Evolutionary conservation across 768 basidiomycete species (phyloP).

Genomic region (Pulveroboletus sp.): DNA sequence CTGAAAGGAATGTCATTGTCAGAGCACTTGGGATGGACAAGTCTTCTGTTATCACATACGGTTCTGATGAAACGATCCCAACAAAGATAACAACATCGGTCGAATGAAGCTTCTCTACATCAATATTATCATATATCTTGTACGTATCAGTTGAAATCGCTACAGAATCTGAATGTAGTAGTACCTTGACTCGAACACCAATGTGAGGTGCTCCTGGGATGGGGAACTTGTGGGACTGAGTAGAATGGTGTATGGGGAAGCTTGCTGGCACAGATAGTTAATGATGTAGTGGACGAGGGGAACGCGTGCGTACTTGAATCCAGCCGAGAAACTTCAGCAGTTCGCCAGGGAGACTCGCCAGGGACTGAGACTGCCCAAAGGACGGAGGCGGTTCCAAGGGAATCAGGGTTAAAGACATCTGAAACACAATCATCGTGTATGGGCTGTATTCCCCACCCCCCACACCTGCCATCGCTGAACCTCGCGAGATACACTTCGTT

Average conservation of each 20-base stretch:
- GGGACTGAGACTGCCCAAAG: constrained; percentile 79
- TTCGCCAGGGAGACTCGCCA: constrained; percentile 61
- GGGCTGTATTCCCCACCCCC: constrained; percentile 73
- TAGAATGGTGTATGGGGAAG: constrained; percentile 26
- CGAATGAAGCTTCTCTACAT: constrained; percentile 47
- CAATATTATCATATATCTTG: constrained; percentile 58
- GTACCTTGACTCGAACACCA: constrained; percentile 73
- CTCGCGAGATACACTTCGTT: constrained; percentile 69
- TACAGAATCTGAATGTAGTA: neutral
- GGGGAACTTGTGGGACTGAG: constrained; percentile 63
- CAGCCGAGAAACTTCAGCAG: constrained; percentile 28
- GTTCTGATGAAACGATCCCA: constrained; percentile 67
- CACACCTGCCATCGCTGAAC: constrained; percentile 41
- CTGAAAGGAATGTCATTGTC: constrained; percentile 30
- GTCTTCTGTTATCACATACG: constrained; percentile 44
- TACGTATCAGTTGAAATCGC: constrained; percentile 2
- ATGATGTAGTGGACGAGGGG: neutral
- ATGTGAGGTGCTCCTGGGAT: constrained; percentile 50
- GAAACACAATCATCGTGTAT: constrained; percentile 14
- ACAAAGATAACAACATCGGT: constrained; percentile 69
- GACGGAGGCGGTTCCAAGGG: constrained; percentile 60
- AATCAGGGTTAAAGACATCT: constrained; percentile 38
- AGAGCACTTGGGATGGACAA: neutral
- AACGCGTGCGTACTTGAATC: constrained; percentile 16
- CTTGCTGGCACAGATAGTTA: constrained; percentile 15